Conservation (phyloP, 345 rosid species). For the Camelina neglecta region DNA sequence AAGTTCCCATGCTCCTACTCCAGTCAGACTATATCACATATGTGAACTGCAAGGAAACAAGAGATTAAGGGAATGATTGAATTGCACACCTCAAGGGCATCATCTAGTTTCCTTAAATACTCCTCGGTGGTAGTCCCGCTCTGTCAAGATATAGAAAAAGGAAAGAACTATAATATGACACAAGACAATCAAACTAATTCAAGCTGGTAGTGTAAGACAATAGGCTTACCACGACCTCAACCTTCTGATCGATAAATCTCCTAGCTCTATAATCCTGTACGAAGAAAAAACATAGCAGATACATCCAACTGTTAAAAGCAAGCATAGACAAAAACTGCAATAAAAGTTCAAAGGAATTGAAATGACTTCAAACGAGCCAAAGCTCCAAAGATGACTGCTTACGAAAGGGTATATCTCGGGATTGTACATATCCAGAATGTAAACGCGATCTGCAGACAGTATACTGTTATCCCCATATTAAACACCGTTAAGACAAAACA, state of each 20-base stretch:
- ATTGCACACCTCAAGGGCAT: constrained; percentile 78
- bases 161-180: constrained; percentile 8
- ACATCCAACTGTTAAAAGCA: constrained; percentile 19
- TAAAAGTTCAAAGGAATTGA: neutral
- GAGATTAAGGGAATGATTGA: constrained; percentile 11
- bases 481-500: constrained; percentile 22
- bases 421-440: constrained; percentile 88
- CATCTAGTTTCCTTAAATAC: constrained; percentile 75
- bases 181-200: constrained; percentile 6
- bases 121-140: constrained; percentile 78
- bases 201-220: constrained; percentile 13
- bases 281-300: neutral
- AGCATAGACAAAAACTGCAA: constrained; percentile 7
- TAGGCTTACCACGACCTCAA: constrained; percentile 72
- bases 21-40: neutral
- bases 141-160: constrained; percentile 47
- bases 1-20: neutral
- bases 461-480: constrained; percentile 26
- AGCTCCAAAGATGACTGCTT: constrained; percentile 48
- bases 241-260: constrained; percentile 73
- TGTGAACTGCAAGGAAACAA: neutral
- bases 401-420: constrained; percentile 88
- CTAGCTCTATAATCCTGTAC: constrained; percentile 78
- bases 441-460: constrained; percentile 68
- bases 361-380: constrained; percentile 8